Base-by-base conservation (phyloP, 2,329 filamentous ascomycete genomes). In the Fusarium hostae region DNA sequence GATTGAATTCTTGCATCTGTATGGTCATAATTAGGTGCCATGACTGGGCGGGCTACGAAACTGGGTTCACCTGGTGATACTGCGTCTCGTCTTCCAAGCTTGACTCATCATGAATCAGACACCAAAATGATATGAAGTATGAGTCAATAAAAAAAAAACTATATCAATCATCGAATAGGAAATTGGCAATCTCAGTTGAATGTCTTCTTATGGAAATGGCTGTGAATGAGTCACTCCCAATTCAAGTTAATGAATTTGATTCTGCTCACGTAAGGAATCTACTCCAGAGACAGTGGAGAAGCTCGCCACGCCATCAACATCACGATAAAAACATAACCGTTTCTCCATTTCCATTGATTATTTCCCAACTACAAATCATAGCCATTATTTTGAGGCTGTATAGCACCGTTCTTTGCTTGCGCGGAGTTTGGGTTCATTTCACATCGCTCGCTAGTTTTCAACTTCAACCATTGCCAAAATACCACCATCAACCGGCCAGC, bases 201-300 rank as follows among this genome's bases (percentile, higher is more conserved):
- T n/a, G 34, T 30, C 45, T 30, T 28, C 22, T 22, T 55, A 35
- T 43, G 28, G 47, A 41, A 68, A 18, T 55, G 26, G 51, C 12
- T 59, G 63, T 73, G 70, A 71, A 64, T 73, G 70, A 73, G 63
- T 73, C 71, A 73, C 70, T 71, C 40, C 43, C 69, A 44, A 59
- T 54, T 69, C 24, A 39, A 50, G 59, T 51, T 55, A 59, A 72
- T 34, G 47, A 24, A 50, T 45, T 59, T 67, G 57, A 44, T 48
- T 45, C 32, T 72, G 69, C 57, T 72, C 65, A 72, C 69, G 69
- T 70, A 70, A 72, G 69, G 60, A 60, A 41, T 44, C 44, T 11
- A 41, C 20, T n/a, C 47, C 34, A 26, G 57, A 56, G 52, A 30
- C 37, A 56, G 69, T 72, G 69, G 69, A 54, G 69, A 59, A 70